A percentile compares a stretch with the other conserved stretches of the same genome.
These are phyloP conservation scores for Pseudozyma sp. DNA, from an alignment of 1,284 basidiomycete species.

Conservation along the genomic window DNA sequence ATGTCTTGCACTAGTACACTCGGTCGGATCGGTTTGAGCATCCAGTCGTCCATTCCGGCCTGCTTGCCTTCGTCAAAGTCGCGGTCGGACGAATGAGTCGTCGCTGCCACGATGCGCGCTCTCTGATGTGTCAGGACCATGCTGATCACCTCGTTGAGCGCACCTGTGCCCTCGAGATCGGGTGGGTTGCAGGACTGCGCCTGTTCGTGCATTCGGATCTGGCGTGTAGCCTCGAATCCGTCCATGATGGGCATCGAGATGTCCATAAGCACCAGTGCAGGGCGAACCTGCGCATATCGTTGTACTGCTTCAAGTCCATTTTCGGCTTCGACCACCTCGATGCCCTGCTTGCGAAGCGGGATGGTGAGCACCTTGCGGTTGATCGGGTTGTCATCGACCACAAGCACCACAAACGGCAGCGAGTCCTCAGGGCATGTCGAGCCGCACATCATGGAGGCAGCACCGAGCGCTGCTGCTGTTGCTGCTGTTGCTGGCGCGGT, in stretches of 20 bases:
- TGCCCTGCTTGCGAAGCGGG: conserved; percentile 43
- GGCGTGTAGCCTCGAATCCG: conserved; percentile 53
- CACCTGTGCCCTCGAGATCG: conserved; percentile 8
- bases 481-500: background rate
- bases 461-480: conserved; percentile 11
- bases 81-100: conserved; percentile 46
- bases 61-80: conserved; percentile 50
- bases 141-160: conserved; percentile 21
- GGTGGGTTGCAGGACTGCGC: conserved; percentile 15
- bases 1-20: conserved; percentile 44
- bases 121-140: conserved; percentile 39
- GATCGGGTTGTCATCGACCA: conserved; percentile 65
- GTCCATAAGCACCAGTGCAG: conserved; percentile 60
- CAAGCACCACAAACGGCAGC: conserved; percentile 47
- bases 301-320: conserved; percentile 57
- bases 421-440: conserved; percentile 14
- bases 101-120: conserved; percentile 55
- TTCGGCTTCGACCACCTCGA: conserved; percentile 50
- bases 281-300: conserved; percentile 33
- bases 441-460: conserved; percentile 23
- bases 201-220: conserved; percentile 48
- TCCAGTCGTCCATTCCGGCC: conserved; percentile 58
- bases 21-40: conserved; percentile 48
- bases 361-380: conserved; percentile 57
- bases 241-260: conserved; percentile 64